A percentile compares a stretch with the other conserved stretches of the same genome.
Conservation (phyloP, 108 stramenopile genomes). For the Cyclotella sp. region DNA sequence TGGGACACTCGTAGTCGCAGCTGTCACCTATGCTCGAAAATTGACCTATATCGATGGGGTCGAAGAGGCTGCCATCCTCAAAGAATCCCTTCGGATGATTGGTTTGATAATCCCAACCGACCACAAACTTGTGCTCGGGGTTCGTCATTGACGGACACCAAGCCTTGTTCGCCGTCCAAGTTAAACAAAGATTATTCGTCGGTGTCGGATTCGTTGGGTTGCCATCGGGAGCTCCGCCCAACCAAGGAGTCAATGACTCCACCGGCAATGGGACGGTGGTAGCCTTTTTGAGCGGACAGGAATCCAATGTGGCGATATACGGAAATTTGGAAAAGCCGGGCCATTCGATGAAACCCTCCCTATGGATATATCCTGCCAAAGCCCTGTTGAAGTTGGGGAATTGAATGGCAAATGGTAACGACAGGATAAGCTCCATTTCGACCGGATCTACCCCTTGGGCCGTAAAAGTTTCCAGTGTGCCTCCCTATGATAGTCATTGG, state of each 20-base stretch:
- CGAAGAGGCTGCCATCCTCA: too few species aligned
- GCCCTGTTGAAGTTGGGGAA: not conserved
- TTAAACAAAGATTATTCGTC: not conserved
- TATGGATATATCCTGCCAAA: not conserved
- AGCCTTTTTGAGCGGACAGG: not conserved
- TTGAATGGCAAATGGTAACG: not conserved
- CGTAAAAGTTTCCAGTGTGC: not conserved
- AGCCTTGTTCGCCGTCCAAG: not conserved
- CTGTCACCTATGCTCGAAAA: too few species aligned
- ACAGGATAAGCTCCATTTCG: not conserved
- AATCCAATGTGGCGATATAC: not conserved
- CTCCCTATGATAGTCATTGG: not conserved
- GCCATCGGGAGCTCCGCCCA: not conserved
- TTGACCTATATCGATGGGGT: too few species aligned
- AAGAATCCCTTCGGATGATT: too few species aligned
- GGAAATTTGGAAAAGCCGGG: not conserved
- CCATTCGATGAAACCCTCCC: not conserved
- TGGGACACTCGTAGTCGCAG: too few species aligned
- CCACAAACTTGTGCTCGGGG: too few species aligned
- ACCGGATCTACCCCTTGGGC: not conserved
- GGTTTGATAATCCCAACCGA: too few species aligned
- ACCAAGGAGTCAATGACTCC: not conserved
- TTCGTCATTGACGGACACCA: not conserved
- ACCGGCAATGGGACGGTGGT: not conserved
- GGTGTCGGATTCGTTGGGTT: not conserved